phyloP scores from a whole-genome alignment of 192 early-diverging fungal species.

The Umbelopsis sp. region DNA sequence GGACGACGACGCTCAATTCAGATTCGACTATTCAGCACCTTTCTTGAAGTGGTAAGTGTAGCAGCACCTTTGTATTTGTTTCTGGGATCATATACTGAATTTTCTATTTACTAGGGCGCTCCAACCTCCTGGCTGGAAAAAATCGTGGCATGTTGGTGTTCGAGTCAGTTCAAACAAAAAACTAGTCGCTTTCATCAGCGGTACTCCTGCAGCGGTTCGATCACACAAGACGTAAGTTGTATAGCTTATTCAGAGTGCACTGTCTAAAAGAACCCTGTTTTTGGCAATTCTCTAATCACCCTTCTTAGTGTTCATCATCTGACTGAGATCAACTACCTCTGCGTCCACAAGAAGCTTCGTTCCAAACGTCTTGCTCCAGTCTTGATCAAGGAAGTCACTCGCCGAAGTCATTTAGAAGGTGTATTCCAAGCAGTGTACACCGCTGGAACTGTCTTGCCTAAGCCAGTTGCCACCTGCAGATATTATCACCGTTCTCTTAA shows the following conservation, averaged over 20 bases:
- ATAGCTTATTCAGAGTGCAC: background rate
- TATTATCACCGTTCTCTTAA: slow-evolving; percentile 96
- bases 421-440: slow-evolving; percentile 99
- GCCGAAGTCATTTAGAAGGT: slow-evolving; percentile 86
- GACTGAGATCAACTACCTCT: slow-evolving; percentile 98
- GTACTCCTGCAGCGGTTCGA: slow-evolving; percentile 82
- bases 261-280: background rate
- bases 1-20: slow-evolving; percentile 93
- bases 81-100: background rate
- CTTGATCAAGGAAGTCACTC: slow-evolving; percentile 96
- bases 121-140: slow-evolving; percentile 89
- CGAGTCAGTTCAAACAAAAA: slow-evolving; percentile 77
- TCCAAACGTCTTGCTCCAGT: slow-evolving; percentile 94
- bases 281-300: background rate
- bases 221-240: slow-evolving; percentile 66
- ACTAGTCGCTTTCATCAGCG: slow-evolving; percentile 96
- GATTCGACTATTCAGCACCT: slow-evolving; percentile 93
- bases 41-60: slow-evolving; percentile 85
- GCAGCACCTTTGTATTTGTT: background rate
- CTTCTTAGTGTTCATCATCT: slow-evolving; percentile 58
- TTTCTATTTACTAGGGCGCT: slow-evolving; percentile 65
- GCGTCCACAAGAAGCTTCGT: slow-evolving; percentile 94
- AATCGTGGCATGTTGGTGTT: slow-evolving; percentile 92
- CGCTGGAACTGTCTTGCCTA: slow-evolving; percentile 88
- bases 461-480: slow-evolving; percentile 79